A percentile compares a stretch with the other conserved stretches of the same genome.
phyloP scores from a whole-genome alignment of 2,329 filamentous ascomycete species.

The Bimuria novae-zelandiae region DNA sequence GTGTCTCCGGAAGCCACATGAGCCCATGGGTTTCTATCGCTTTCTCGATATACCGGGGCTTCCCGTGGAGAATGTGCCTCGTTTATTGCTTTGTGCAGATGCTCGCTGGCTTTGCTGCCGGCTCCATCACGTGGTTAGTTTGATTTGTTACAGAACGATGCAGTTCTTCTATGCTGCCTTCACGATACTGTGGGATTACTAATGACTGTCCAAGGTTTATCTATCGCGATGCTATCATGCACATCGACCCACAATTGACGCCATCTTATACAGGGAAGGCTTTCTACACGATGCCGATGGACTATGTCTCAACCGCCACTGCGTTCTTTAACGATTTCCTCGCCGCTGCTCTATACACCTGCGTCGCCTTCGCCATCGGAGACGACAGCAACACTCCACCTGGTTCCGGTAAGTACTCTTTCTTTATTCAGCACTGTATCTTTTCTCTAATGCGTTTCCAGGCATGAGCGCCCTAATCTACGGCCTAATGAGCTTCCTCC shows the following conservation, averaged over 20 bases:
- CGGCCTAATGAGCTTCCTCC: constrained; percentile 30
- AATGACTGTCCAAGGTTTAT: not conserved
- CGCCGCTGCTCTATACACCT: constrained; percentile 68
- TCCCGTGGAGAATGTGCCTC: constrained; percentile 57
- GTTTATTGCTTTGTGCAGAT: constrained; percentile 59
- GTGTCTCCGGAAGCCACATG: constrained; percentile 55
- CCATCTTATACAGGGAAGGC: constrained; percentile 50
- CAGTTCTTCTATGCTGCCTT: constrained; percentile 40
- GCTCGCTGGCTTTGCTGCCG: constrained; percentile 57
- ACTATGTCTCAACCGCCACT: constrained; percentile 66
- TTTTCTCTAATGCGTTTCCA: constrained; percentile 56
- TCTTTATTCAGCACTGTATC: constrained; percentile 64
- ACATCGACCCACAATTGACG: constrained; percentile 56
- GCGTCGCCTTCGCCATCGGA: constrained; percentile 70
- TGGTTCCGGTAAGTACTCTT: constrained; percentile 62
- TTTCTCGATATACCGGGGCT: constrained; percentile 61
- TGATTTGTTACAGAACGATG: constrained; percentile 16
- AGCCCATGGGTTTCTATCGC: constrained; percentile 53
- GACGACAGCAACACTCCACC: constrained; percentile 53
- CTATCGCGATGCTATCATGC: constrained; percentile 61
- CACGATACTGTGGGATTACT: constrained; percentile 11
- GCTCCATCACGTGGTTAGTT: constrained; percentile 47
- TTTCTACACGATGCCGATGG: constrained; percentile 70
- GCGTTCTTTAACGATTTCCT: constrained; percentile 75
- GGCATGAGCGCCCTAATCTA: constrained; percentile 55